Conservation (phyloP, 139 green algal genomes). For the Pycnococcus provasolii region DNA sequence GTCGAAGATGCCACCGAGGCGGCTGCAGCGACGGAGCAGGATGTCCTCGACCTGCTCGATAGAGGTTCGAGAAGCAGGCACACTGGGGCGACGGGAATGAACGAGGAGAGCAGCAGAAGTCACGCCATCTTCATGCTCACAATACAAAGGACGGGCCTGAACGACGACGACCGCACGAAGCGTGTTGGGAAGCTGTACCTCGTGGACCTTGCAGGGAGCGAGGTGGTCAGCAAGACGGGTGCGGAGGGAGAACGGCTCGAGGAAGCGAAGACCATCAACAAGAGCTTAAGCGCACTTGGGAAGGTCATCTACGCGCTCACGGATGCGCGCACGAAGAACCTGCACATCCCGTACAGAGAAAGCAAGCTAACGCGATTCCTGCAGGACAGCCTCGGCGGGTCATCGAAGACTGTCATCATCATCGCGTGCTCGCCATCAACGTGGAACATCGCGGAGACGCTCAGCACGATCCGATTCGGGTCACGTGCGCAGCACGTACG, state of each 20-base stretch:
- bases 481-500: too few species aligned
- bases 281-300: conserved; percentile 16
- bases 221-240: conserved; percentile 21
- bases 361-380: conserved; percentile 49
- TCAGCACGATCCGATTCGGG: too few species aligned
- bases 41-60: neutral
- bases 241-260: conserved; percentile 16
- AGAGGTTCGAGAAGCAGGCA: neutral
- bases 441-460: too few species aligned
- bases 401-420: conserved; percentile 38
- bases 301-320: conserved; percentile 16
- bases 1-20: too few species aligned
- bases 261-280: conserved; percentile 21
- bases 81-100: conserved; percentile 23
- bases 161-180: conserved; percentile 5
- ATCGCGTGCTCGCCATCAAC: neutral
- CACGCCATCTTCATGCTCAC: conserved; percentile 32
- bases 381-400: conserved; percentile 44
- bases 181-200: conserved; percentile 4
- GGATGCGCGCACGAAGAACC: conserved; percentile 1
- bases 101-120: conserved; percentile 19
- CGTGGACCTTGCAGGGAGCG: conserved; percentile 21
- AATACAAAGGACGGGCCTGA: conserved; percentile 11
- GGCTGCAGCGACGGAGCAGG: neutral
- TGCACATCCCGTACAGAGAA: conserved; percentile 42